Conservation (phyloP, 805 yeast species). For the Zygoascus bituminiphila region DNA sequence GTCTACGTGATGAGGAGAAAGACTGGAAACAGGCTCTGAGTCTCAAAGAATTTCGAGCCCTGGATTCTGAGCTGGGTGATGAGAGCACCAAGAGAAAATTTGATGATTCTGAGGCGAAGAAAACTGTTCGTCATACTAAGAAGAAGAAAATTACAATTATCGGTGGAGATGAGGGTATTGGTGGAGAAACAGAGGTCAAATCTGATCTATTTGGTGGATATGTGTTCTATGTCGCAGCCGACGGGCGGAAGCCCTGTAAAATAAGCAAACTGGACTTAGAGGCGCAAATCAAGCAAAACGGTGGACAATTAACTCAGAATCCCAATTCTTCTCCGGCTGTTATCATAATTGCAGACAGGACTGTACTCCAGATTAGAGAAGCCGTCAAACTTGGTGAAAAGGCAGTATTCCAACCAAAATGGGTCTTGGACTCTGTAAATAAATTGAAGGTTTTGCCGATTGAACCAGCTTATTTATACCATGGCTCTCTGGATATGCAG, state of each 20-base stretch:
- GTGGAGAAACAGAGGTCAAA: constrained; percentile 4
- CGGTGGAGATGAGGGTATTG: constrained; percentile 2
- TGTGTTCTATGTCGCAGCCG: constrained; percentile 22
- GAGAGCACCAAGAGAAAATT: constrained; percentile 14
- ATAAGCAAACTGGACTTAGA: constrained; percentile 19
- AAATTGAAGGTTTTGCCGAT: constrained; percentile 37
- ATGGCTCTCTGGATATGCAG: constrained; percentile 28
- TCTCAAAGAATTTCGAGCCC: constrained; percentile 40
- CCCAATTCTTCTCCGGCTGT: constrained; percentile 7
- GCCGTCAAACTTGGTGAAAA: constrained; percentile 38
- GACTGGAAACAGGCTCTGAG: constrained; percentile 47
- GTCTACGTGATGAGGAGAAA: constrained; percentile 58
- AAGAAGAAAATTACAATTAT: constrained; percentile 5
- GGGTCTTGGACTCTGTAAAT: constrained; percentile 63
- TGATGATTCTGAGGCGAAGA: constrained; percentile 22
- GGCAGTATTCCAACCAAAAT: constrained; percentile 57
- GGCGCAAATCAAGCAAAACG: constrained; percentile 19
- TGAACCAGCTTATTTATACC: constrained; percentile 54
- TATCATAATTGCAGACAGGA: constrained; percentile 20
- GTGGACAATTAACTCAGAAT: constrained; percentile 23
- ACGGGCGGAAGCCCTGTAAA: constrained; percentile 18
- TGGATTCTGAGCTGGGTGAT: constrained; percentile 24
- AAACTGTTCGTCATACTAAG: constrained; percentile 4
- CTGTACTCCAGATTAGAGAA: constrained; percentile 33
- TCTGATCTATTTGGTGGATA: constrained; percentile 17